A percentile compares a stretch with the other conserved stretches of the same genome.
phyloP scores from a whole-genome alignment of 495 filamentous ascomycete genomes.

The Mytilinidion resinicola region DNA sequence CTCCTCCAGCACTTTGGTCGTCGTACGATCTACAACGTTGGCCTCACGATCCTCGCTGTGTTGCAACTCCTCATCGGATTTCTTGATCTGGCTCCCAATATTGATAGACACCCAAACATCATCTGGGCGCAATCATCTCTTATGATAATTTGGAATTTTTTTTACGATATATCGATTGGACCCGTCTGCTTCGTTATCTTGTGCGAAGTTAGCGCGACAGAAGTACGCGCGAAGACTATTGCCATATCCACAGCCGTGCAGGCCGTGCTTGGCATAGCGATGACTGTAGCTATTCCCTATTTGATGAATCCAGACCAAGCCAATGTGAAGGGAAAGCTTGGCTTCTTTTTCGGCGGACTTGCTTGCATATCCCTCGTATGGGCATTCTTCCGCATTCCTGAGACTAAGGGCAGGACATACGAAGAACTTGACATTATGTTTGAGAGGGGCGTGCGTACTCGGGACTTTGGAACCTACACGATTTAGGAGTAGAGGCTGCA shows the following conservation, averaged over 20 bases:
- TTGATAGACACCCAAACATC: slow-evolving; percentile 32
- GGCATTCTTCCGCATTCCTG: slow-evolving; percentile 51
- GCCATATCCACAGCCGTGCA: slow-evolving; percentile 57
- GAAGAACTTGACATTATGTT: slow-evolving; percentile 56
- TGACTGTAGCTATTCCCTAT: slow-evolving; percentile 55
- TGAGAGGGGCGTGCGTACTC: slow-evolving; percentile 42
- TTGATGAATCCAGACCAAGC: slow-evolving; percentile 61
- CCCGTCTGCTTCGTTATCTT: slow-evolving; percentile 59
- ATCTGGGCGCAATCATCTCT: slow-evolving; percentile 50
- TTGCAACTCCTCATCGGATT: slow-evolving; percentile 55
- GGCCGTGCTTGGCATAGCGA: slow-evolving; percentile 51
- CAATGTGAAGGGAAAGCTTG: slow-evolving; percentile 58
- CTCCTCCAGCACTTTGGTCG: slow-evolving; percentile 48
- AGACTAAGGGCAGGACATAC: slow-evolving; percentile 40
- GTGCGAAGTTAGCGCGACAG: slow-evolving; percentile 52
- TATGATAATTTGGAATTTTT: slow-evolving; percentile 52
- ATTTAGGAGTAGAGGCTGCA: neutral
- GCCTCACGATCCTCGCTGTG: slow-evolving; percentile 42
- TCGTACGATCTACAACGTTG: slow-evolving; percentile 48
- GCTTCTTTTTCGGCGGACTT: slow-evolving; percentile 60
- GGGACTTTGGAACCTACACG: slow-evolving; percentile 39
- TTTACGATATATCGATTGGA: slow-evolving; percentile 46
- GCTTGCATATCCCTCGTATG: slow-evolving; percentile 37
- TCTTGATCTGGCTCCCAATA: slow-evolving; percentile 47
- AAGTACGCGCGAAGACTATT: slow-evolving; percentile 56